Conservation (phyloP, 2,329 filamentous ascomycete genomes). For the Fusarium secorum region DNA sequence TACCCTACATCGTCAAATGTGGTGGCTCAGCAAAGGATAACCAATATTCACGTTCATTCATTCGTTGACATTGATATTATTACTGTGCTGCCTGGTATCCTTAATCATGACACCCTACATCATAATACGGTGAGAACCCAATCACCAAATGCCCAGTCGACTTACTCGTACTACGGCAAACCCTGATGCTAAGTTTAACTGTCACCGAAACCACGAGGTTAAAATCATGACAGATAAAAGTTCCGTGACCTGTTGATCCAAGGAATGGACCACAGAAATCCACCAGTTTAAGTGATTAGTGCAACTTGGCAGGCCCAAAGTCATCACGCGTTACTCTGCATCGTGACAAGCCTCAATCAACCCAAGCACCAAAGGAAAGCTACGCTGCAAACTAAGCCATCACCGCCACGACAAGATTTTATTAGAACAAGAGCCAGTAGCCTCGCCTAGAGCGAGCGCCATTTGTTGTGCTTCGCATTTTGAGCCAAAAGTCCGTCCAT, state of each 20-base stretch:
- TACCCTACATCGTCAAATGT: background rate
- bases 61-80: background rate
- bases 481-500: constrained; percentile 27
- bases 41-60: background rate
- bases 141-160: background rate
- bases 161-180: constrained; percentile 1
- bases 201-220: background rate
- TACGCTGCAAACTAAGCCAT: constrained; percentile 4
- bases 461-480: constrained; percentile 31
- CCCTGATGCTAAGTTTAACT: constrained; percentile 18
- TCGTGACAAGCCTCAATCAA: constrained; percentile 25
- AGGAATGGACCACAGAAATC: background rate
- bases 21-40: background rate
- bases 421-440: constrained; percentile 26
- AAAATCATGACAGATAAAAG: background rate
- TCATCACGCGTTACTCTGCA: constrained; percentile 23
- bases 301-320: constrained; percentile 10
- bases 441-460: constrained; percentile 29
- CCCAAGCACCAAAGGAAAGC: no score
- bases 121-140: background rate
- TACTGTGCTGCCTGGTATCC: background rate
- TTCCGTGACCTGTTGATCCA: background rate
- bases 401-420: background rate
- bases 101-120: background rate
- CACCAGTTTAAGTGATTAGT: background rate